These are phyloP conservation scores for Lactuca saligna DNA, from an alignment of 129 eudicot genomes.

Conservation along the genomic window DNA sequence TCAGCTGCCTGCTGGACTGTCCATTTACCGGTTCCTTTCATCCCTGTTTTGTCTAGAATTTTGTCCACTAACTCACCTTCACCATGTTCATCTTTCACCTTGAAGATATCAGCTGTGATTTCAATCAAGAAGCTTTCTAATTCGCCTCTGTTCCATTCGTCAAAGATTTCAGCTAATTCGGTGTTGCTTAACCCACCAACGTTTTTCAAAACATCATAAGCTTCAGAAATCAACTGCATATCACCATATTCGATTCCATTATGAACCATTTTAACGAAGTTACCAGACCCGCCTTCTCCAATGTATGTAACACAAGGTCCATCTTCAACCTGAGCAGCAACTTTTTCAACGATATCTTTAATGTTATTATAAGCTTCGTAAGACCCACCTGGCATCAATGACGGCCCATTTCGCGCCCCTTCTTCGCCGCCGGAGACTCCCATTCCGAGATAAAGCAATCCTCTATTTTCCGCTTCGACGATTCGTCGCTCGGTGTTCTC, in stretches of 20 bases:
- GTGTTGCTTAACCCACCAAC: slow-evolving; percentile 62
- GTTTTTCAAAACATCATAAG: slow-evolving; percentile 80
- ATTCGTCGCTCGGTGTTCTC: slow-evolving; percentile 83
- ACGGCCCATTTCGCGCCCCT: slow-evolving; percentile 79
- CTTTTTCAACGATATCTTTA: slow-evolving; percentile 59
- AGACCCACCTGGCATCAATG: slow-evolving; percentile 92
- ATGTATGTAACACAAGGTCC: slow-evolving; percentile 94
- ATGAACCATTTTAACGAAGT: slow-evolving; percentile 93
- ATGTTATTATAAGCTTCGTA: slow-evolving; percentile 63
- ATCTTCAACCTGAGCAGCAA: slow-evolving; percentile 91
- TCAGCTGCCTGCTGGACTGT: slow-evolving; percentile 98
- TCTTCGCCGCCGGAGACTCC: slow-evolving; percentile 97
- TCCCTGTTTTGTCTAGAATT: slow-evolving; percentile 91
- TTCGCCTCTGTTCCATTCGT: slow-evolving; percentile 91
- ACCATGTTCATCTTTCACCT: slow-evolving; percentile 63
- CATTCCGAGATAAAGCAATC: slow-evolving; percentile 81
- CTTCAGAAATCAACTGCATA: slow-evolving; percentile 90
- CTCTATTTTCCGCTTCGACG: slow-evolving; percentile 41
- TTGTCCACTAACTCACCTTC: slow-evolving; percentile 81
- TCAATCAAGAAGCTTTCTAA: slow-evolving; percentile 86
- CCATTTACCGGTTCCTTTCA: slow-evolving; percentile 99
- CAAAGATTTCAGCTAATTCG: slow-evolving; percentile 72
- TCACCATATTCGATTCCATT: slow-evolving; percentile 98
- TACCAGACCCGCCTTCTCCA: slow-evolving; percentile 89
- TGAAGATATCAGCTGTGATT: slow-evolving; percentile 79